Base-by-base conservation (phyloP, 2,329 filamentous ascomycete genomes). In the Aspergillus ibericus region DNA sequence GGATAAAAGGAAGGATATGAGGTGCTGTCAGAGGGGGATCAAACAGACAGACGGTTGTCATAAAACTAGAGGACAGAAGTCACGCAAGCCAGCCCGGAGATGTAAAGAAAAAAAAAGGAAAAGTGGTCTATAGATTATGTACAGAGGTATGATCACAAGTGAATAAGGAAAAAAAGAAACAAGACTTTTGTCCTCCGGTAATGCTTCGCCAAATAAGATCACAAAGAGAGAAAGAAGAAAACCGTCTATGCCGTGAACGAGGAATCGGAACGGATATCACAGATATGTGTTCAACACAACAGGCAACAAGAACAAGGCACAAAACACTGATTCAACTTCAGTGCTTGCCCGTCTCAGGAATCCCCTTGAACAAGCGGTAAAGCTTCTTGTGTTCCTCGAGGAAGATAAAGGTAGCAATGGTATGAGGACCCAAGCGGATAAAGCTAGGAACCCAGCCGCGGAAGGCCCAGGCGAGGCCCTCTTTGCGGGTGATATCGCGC, bases 361-460 rank as follows among this genome's bases (percentile, higher is more conserved):
- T 65, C 8, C 73, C 68, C 61, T 78, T 80, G 65, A 78, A 61
- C 57, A 68, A 68, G 34, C 78, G 75, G 69, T 86, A 88, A 5
- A 87, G 72, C 76, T 85, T 87, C 77, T 88, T 88, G 68, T 88
- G 86, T 71, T 88, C 84, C 66, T 88, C 86, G 66, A 88, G 75
- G 72, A 88, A 88, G 59, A 88, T 64, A 67, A 88, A 88, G 0
- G 86, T 88, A 32, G 84, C 83, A 60, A 88, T 84, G 0, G 86
- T 88, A 70, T 88, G 86, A 25, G 86, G 86, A 2, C 86, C 86
- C 18, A 88, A 72, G 7, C 86, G 80, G 57, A 88, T 85, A 64
- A 88, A 88, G 70, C 85, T 88, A 16, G 86, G 86, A 15, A 87
- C 83, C 85, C 85, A 88, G 25, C 86, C 86, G 64, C 84, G 82